Evolutionary conservation across 805 yeast species (phyloP), one percentile per base, ranked within the genome.

Genomic region (Wickerhamomyces pijperi): DNA sequence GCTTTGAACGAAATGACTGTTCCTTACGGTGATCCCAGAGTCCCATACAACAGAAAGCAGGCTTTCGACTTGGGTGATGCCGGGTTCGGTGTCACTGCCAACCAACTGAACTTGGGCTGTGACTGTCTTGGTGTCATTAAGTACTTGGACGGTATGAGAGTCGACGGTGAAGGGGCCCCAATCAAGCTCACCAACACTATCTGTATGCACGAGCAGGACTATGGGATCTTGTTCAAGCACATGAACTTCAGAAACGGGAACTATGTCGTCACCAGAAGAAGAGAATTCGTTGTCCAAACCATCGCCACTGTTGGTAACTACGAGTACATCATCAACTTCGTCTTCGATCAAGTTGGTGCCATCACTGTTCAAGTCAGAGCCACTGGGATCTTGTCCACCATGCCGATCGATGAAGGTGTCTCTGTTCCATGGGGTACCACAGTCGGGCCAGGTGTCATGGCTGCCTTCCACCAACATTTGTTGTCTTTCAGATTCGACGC

Each of bases 31-130:
- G 90, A 82, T 58, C 86, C 88, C 53, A 71, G 90, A 61, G 77
- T 78, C 35, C 92, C 92, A 46, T 78, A 70, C 65, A 87, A 81
- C 63, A 74, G 90, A 70, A 82, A 83, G 65, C 88, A 81, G 65
- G 92, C 92, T 28, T 82, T 82, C 49, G 92, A 82, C 60, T 68
- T 82, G 54, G 92, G 92, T 58, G 92, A 83, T 60, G 74, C 82
- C 65, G 92, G 94, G 17, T 82, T 82, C 46, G 92, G 92, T 60
- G 72, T 67, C 46, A 72, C 68, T 45, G 87, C 82, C 46, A 80
- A 82, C 64, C 70, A 72, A 37, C 68, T 82, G 53, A 67, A 62
- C 36, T 68, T 82, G 45, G 92, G 92, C 39, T 82, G 92, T 62
- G 88, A 82, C 64, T 82, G 92, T 70, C 67, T 82, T 36, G 92